Percentiles rank a stretch among this genome's conserved stretches.
Evolutionary conservation across 306 rosid genomes (phyloP).

Genomic region (Prunus kanzakura): DNA sequence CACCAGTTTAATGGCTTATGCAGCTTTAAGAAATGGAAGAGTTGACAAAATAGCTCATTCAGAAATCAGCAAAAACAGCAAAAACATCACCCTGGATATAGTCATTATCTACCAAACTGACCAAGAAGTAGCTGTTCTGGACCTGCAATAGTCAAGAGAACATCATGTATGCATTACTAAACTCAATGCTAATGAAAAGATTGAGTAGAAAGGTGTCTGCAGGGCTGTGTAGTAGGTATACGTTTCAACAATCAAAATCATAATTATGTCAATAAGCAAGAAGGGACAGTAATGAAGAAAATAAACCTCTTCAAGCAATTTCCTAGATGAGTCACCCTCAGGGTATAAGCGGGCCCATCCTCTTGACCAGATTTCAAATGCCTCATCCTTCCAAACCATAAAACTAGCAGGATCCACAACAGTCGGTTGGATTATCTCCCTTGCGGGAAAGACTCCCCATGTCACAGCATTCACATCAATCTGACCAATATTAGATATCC

Average conservation of each 20-base stretch:
- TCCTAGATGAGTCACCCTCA: conserved; percentile 70
- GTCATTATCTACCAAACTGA: conserved; percentile 94
- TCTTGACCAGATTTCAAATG: conserved; percentile 89
- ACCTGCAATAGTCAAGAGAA: conserved; percentile 49
- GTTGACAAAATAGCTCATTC: conserved; percentile 21
- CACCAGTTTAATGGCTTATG: conserved; percentile 3
- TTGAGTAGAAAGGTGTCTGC: neutral
- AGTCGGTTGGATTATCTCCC: conserved; percentile 93
- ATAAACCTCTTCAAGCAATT: conserved; percentile 81
- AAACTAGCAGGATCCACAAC: conserved; percentile 92
- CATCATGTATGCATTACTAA: neutral
- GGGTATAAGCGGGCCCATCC: conserved; percentile 82
- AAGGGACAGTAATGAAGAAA: neutral
- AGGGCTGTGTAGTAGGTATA: neutral
- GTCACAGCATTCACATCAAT: conserved; percentile 88
- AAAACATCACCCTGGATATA: conserved; percentile 66
- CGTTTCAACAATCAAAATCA: neutral
- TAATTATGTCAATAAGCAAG: neutral
- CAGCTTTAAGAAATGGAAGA: neutral
- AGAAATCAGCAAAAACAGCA: conserved; percentile 57
- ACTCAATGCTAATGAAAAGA: neutral
- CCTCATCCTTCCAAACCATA: conserved; percentile 90
- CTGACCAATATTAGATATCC: conserved; percentile 67
- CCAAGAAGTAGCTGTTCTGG: conserved; percentile 70
- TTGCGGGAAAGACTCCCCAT: conserved; percentile 97